Evolutionary conservation across 768 basidiomycete genomes (phyloP), one percentile per base, ranked within the genome.

Genomic region (Xerocomus spinulosus): DNA sequence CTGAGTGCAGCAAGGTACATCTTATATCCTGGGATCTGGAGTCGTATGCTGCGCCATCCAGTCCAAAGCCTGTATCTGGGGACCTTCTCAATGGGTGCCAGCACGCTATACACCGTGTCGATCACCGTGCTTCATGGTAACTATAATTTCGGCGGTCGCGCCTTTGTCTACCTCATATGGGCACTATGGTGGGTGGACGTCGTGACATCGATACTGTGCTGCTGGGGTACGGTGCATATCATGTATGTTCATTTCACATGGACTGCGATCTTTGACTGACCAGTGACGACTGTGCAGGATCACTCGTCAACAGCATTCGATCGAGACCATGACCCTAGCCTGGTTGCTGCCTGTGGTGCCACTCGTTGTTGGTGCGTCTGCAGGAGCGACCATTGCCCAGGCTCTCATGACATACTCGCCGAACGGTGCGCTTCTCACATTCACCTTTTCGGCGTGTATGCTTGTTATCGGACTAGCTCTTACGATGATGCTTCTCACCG

Each of bases 301-400:
- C 65, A 62, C 72, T 32, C 57, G 76, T n/a, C 83, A 89, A 17
- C 68, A 70, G 6, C 82, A 88, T 58, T 65, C 79, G 0, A 57
- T 82, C 5, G 68, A 75, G 35, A 59, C 68, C 2, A 77, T 88
- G 75, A 80, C 80, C 0, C 67, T 82, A 20, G 62, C 73, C 18
- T 90, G 87, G 87, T 70, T 90, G 8, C 80, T 91, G 25, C 89
- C 89, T 0, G 77, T 87, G 10, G 83, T 91, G 3, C 79, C 87
- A 0, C 73, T 84, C 14, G 76, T 85, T 36, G 88, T 91, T 59
- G 79, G 78, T 2, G 74, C 85, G 1, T 83, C 88, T 1, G 71
- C 80, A 0, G 87, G 87, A 2, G 83, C 76, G 1, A 63, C 82
- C 34, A 62, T 90, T 20, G 79, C 80, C 0, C 57, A 64, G 2